Evolutionary conservation across 176 grass and related monocot species (phyloP), one percentile per base, ranked within the genome.

Genomic region (Eleusine coracana): DNA sequence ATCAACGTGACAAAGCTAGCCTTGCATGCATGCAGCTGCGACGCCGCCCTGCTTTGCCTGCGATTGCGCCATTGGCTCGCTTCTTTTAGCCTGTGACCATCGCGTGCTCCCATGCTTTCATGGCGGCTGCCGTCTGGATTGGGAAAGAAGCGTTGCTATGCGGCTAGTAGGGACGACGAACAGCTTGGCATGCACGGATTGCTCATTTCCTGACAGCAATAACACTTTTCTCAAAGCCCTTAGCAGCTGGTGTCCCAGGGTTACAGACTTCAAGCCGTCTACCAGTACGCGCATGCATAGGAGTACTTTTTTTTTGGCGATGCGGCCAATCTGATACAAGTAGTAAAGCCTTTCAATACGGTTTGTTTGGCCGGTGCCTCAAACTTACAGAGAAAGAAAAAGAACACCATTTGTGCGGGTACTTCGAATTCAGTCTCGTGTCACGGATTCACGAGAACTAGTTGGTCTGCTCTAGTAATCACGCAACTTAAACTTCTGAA

Each of bases 31-130:
- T 63, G 75, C 63, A 52, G 44, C 41, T 20, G 78, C 64, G 36
- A 67, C 34, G 34, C 65, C 78, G 46, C 60, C 55, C 34, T 52
- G 52, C 74, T 72, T 27, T 54, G 41, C 44, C 4, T 10, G 61
- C 46, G 60, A 0, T 86, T 7, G 49, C 29, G 15, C 39, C 16
- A 82, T 82, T 63, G 79, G 86, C 8, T 44, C 16, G 34, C 38
- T 83, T 44, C 39, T 74, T 73, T 78, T 78, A 27, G 66, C 74
- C 67, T 77, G 79, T 76, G 73, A 87, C 36, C 37, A 63, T 12
- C 13, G 25, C 42, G 42, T 16, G 59, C 48, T 72, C 29, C 48
- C 40, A 59, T 50, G 28, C 52, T 76, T 82, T 77, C 46, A 82
- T 87, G 86, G 55, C 41, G 40, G 14, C 16, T 71, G 50, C 67